Base-by-base conservation (phyloP, 2,329 filamentous ascomycete genomes). In the Zasmidium angulare region DNA sequence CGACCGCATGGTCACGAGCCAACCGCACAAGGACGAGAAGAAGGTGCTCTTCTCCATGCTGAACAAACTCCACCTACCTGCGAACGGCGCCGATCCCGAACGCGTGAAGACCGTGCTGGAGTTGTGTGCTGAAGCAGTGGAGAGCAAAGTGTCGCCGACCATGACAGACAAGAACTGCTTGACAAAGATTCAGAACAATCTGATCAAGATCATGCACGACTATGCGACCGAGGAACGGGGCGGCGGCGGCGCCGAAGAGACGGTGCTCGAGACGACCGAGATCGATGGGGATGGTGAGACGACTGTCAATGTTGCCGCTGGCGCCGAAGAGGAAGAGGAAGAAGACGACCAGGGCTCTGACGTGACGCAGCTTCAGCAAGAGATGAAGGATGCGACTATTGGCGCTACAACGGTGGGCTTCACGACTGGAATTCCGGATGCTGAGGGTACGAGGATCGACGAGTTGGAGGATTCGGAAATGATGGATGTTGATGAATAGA, bases 31-130 rank as follows among this genome's bases (percentile, higher is more conserved):
- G 72, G 92, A 96, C 64, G 93, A 97, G 75, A 91, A 90, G 77
- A 97, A 96, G 73, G 83, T 88, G 1, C 78, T 95, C 10, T 86
- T 90, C 24, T 84, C 87, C 0, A 84, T 97, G 50, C 82, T 98
- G 1, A 86, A 86, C 65, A 98, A 97, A 75, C 80, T 97, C 1
- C 86, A 93, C 71, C 82, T 98, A 50, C 83, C 90, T 0, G 80
- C 88, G n/a, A 68, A 60, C 0, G 68, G 66, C 4, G 68, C 64
- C n/a, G 66, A 65, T 22, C 63, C 67, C 9, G 68, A 75, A 53
- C 68, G 65, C 24, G 65, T 76, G 1, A 71, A 72, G 55, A 72
- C 72, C 0, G 66, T 81, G 2, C 78, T 80, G 50, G 77, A 76
- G 3, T 77, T 84, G 12, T 72, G 79, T 19, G 71, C 69, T 4